Percentiles rank a stretch among this genome's conserved stretches.
These are phyloP conservation scores for Hebeloma cylindrosporum DNA, from an alignment of 768 basidiomycete genomes.

Conservation along the genomic window DNA sequence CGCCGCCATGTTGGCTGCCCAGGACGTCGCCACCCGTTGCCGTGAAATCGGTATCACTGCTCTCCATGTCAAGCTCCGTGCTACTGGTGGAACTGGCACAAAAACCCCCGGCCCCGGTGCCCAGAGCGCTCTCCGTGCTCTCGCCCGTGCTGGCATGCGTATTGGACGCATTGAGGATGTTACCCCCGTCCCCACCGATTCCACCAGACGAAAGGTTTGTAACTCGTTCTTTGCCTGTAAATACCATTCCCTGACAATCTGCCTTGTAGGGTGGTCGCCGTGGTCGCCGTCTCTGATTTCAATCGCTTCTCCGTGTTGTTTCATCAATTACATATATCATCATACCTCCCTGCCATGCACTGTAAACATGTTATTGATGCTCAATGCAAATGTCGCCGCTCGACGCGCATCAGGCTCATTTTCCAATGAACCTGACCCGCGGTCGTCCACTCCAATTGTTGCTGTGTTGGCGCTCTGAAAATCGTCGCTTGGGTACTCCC, in stretches of 20 bases:
- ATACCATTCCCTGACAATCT: neutral
- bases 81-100: conserved; percentile 97
- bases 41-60: conserved; percentile 98
- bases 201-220: conserved; percentile 91
- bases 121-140: conserved; percentile 95
- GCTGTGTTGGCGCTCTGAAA: conserved; percentile 29
- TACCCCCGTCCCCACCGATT: conserved; percentile 96
- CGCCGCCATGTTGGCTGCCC: conserved; percentile 97
- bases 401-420: conserved; percentile 77
- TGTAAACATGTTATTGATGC: conserved; percentile 29
- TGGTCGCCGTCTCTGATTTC: conserved; percentile 86
- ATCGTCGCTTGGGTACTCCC: no score
- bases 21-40: conserved; percentile 95
- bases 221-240: conserved; percentile 1
- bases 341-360: conserved; percentile 16
- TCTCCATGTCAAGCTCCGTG: conserved; percentile 98
- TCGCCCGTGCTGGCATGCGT: conserved; percentile 97
- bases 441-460: conserved; percentile 53
- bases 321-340: conserved; percentile 20
- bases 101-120: conserved; percentile 99
- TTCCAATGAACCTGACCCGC: conserved; percentile 68
- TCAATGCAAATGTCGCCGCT: conserved; percentile 72
- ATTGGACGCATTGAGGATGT: conserved; percentile 99
- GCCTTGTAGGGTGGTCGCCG: conserved; percentile 88
- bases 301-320: conserved; percentile 17